Base-by-base conservation (phyloP, 1,139 yeast genomes). In the Geotrichum citri-aurantii region DNA sequence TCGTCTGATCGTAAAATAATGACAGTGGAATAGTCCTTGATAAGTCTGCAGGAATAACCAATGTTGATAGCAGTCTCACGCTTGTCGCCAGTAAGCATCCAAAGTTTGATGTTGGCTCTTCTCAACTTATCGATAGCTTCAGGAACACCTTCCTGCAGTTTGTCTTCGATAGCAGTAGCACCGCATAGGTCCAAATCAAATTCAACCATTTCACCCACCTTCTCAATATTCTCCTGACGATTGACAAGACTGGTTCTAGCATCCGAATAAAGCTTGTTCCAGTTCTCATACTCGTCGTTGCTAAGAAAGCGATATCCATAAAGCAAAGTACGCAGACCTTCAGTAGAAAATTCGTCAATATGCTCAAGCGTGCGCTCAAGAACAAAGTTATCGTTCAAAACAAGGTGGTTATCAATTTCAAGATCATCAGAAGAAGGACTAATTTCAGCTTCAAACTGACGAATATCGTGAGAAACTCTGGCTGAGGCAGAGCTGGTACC, bases 81-180 rank as follows among this genome's bases (percentile, higher is more conserved):
- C 69, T 93, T 93, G 70, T 93, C 99, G 56, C 99, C 99, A 0
- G 99, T 93, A 60, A 93, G 78, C 97, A 93, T 93, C 99, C 99
- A 93, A 77, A 95, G 75, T 68, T 86, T 89, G 60, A 93, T 91
- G 4, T 96, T 96, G 0, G 99, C 99, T 62, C 96, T 79, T 66
- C 97, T 82, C 48, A 95, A 79, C 69, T 90, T 91, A 60, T 91
- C 97, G 63, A 93, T 92, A 0, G 98, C 83, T 60, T 91, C 97
- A 27, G 97, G 87, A 0, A 95, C 99, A 12, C 99, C 99, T 50
- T 86, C 88, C 73, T 95, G 99, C 52, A 95, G 78, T 69, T 93
- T 95, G 69, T 95, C 99, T 71, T 95, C 99, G 64, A 95, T 93
- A 0, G 98, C 99, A 2, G 98, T 91, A 1, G 97, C 97, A 8